These are phyloP conservation scores for Phytophthora agathidicida DNA, from an alignment of 352 stramenopile genomes.

Conservation along the genomic window DNA sequence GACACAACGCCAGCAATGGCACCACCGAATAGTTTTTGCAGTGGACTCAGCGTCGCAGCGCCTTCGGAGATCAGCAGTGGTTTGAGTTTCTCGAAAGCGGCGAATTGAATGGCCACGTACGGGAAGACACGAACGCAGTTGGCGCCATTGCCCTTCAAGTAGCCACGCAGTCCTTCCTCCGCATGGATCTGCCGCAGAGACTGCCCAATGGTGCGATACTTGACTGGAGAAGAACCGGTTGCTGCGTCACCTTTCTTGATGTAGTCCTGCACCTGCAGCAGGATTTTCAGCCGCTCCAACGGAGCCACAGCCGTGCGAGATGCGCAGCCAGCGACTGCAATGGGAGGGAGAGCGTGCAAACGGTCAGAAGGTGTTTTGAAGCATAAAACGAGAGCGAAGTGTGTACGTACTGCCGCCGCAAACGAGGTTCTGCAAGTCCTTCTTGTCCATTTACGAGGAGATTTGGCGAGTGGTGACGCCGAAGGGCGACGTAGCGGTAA, in stretches of 20 bases:
- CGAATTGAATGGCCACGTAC: constrained; percentile 83
- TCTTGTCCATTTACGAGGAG: constrained; percentile 36
- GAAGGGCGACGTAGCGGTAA: constrained; percentile 8
- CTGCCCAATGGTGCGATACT: constrained; percentile 63
- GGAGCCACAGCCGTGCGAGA: constrained; percentile 75
- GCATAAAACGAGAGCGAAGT: not conserved
- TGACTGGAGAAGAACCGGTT: constrained; percentile 12
- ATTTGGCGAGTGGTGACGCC: constrained; percentile 23
- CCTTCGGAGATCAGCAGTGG: constrained; percentile 50
- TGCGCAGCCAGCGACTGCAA: constrained; percentile 66
- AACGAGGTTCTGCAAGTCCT: constrained; percentile 67
- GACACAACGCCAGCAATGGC: constrained; percentile 71
- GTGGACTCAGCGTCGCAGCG: constrained; percentile 39
- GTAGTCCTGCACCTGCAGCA: constrained; percentile 81
- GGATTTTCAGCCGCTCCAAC: constrained; percentile 82
- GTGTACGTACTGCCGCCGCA: constrained; percentile 68
- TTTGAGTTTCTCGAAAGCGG: constrained; percentile 68
- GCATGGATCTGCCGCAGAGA: constrained; percentile 68
- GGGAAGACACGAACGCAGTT: constrained; percentile 84
- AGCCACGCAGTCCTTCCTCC: constrained; percentile 65
- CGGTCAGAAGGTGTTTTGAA: not conserved
- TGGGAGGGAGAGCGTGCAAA: not conserved
- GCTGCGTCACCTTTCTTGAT: constrained; percentile 33
- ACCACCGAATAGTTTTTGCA: constrained; percentile 64
- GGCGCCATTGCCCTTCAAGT: constrained; percentile 82